Conservation (phyloP, 345 rosid genomes). For the Salix suchowensis region DNA sequence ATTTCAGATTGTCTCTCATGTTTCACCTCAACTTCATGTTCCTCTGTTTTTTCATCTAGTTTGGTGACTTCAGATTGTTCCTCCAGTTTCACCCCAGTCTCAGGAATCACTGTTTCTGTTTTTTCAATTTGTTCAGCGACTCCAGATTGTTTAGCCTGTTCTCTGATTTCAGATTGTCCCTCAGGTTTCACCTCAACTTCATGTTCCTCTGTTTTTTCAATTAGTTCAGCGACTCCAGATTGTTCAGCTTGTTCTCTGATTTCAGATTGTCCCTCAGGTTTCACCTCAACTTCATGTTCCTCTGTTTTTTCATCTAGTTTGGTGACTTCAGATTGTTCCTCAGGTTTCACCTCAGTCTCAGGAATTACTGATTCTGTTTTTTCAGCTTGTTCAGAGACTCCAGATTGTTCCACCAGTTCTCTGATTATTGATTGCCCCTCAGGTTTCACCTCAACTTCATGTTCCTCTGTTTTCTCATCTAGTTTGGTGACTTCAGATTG, state of each 20-base stretch:
- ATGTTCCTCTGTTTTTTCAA: not conserved
- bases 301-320: conserved; percentile 5
- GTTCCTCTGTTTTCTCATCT: conserved; percentile 1
- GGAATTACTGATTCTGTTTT: not conserved
- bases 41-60: no score
- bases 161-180: not conserved
- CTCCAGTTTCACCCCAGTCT: not conserved
- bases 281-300: not conserved
- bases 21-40: no score
- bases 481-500: conserved; percentile 2
- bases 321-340: conserved; percentile 11
- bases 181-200: not conserved
- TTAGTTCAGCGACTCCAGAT: not conserved
- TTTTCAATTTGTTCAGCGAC: not conserved
- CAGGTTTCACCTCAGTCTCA: conserved; percentile 3
- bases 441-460: not conserved
- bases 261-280: not conserved
- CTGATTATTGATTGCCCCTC: not conserved
- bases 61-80: no score
- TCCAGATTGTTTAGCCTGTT: no score
- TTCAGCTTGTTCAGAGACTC: not conserved
- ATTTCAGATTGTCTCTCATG: no score
- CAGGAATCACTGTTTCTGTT: not conserved
- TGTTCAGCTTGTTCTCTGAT: not conserved
- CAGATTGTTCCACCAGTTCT: not conserved